Percentiles rank a stretch among this genome's conserved stretches.
These are phyloP conservation scores for Naganishia vaughanmartiniae DNA, from an alignment of 768 basidiomycete species.

Conservation along the genomic window DNA sequence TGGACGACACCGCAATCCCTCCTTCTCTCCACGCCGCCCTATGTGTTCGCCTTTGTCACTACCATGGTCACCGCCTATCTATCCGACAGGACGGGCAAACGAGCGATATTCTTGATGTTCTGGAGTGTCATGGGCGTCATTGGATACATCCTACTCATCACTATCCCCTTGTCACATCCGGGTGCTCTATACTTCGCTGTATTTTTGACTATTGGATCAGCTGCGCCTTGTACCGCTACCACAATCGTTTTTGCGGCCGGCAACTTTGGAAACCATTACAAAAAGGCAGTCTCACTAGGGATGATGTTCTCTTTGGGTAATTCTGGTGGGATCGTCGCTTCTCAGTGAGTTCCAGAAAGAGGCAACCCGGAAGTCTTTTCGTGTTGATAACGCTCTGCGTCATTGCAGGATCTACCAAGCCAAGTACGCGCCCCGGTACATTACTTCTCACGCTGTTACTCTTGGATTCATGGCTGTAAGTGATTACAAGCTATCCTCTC, in stretches of 20 bases:
- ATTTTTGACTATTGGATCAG: slow-evolving; percentile 46
- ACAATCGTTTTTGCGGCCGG: slow-evolving; percentile 50
- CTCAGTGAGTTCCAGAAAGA: slow-evolving; percentile 28
- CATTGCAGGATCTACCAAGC: slow-evolving; percentile 41
- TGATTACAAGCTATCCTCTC: not conserved
- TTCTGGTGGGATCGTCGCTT: slow-evolving; percentile 50
- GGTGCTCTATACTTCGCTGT: slow-evolving; percentile 49
- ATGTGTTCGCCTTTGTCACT: slow-evolving; percentile 54
- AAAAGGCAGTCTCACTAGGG: slow-evolving; percentile 46
- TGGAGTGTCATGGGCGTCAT: slow-evolving; percentile 43
- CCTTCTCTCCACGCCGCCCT: slow-evolving; percentile 51
- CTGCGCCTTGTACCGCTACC: slow-evolving; percentile 50
- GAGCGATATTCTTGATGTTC: slow-evolving; percentile 53
- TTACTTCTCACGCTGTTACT: slow-evolving; percentile 47
- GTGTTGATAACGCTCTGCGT: not conserved
- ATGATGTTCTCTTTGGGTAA: slow-evolving; percentile 49
- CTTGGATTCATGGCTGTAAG: slow-evolving; percentile 42
- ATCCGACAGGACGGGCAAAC: slow-evolving; percentile 48
- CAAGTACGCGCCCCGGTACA: slow-evolving; percentile 41
- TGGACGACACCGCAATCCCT: slow-evolving; percentile 48
- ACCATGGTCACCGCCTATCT: slow-evolving; percentile 52
- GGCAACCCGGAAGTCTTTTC: not conserved
- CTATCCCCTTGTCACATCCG: slow-evolving; percentile 38
- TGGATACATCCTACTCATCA: slow-evolving; percentile 49
- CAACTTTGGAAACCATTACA: slow-evolving; percentile 46